Percentiles rank a stretch among this genome's conserved stretches.
Evolutionary conservation across 257 asterid genomes (phyloP).

Genomic region (Buddleja alternifolia): DNA sequence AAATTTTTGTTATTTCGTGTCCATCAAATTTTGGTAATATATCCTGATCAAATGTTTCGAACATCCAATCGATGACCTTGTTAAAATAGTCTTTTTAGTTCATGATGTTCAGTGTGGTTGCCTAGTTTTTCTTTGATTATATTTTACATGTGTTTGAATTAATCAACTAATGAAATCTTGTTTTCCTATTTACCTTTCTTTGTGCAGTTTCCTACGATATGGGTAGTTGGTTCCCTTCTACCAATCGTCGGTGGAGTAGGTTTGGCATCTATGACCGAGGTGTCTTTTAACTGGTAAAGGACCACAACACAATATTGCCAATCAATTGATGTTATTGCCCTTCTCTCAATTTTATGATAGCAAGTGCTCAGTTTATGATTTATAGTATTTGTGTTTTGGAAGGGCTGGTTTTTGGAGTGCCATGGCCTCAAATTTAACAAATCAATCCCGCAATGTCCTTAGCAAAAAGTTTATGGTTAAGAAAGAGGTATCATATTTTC

Average conservation of each 20-base stretch:
- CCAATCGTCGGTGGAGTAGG: constrained; percentile 96
- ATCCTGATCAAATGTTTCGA: constrained; percentile 18
- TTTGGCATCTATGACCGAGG: constrained; percentile 91
- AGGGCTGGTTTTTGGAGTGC: constrained; percentile 99
- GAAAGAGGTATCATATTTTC: constrained; percentile 67
- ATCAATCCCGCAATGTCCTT: constrained; percentile 94
- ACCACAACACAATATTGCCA: constrained; percentile 16
- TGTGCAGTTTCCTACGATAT: constrained; percentile 67
- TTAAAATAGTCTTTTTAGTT: neutral
- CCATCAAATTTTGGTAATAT: neutral
- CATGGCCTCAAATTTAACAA: constrained; percentile 96
- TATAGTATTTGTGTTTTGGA: constrained; percentile 28
- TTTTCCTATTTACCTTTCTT: constrained; percentile 9
- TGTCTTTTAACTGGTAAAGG: constrained; percentile 82
- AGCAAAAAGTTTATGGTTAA: constrained; percentile 95
- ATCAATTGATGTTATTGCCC: constrained; percentile 13
- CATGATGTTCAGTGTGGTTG: constrained; percentile 10
- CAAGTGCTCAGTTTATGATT: constrained; percentile 16
- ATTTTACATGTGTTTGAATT: neutral
- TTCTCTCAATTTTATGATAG: constrained; percentile 16
- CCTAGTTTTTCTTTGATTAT: neutral
- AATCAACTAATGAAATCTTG: neutral
- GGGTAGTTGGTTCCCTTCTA: constrained; percentile 88
- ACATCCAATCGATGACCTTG: neutral
- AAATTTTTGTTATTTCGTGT: neutral